Conservation (phyloP, 2,329 filamentous ascomycete species). For the Paecilomyces variotii region DNA sequence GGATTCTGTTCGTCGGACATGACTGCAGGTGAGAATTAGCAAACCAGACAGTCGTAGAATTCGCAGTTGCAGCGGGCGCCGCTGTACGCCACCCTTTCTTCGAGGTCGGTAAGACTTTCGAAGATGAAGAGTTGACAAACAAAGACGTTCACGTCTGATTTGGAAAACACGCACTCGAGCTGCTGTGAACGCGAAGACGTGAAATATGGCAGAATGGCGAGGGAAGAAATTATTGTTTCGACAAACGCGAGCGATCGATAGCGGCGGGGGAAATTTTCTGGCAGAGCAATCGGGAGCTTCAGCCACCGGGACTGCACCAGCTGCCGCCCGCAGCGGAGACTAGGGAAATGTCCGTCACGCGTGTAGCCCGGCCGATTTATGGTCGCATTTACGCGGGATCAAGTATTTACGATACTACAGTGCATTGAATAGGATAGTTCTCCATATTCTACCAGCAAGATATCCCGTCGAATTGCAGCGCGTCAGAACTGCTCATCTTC, state of each 20-base stretch:
- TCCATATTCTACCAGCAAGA: background rate
- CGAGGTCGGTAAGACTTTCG: background rate
- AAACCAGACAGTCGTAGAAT: background rate
- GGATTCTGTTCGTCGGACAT: slow-evolving; percentile 34
- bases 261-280: slow-evolving; percentile 16
- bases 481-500: background rate
- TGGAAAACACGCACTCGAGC: background rate
- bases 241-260: slow-evolving; percentile 3
- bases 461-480: background rate
- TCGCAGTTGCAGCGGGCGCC: background rate
- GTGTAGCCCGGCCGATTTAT: background rate
- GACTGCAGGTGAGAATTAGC: slow-evolving; percentile 2
- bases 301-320: slow-evolving; percentile 2
- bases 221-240: background rate
- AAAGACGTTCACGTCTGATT: background rate
- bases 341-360: background rate
- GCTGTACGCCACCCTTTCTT: background rate
- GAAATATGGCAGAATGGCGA: background rate
- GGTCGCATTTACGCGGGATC: background rate
- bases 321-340: background rate
- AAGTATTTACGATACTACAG: background rate
- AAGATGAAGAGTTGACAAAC: background rate
- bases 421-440: background rate
- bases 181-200: background rate
- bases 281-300: slow-evolving; percentile 9